These are phyloP conservation scores for Wolfiporia cocos DNA, from an alignment of 1,284 basidiomycete species.

Conservation along the genomic window DNA sequence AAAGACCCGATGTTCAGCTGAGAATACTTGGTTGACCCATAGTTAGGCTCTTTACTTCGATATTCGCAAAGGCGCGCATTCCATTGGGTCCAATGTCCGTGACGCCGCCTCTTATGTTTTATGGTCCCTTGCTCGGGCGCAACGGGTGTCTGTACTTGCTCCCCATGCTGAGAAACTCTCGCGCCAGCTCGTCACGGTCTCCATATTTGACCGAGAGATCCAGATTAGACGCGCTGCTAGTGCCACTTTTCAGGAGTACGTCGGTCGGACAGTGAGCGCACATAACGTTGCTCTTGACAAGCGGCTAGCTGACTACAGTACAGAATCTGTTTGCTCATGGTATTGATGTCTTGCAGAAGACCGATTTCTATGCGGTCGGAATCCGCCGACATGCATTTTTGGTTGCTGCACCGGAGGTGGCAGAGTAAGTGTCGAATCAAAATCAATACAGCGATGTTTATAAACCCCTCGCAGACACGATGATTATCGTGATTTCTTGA, in stretches of 20 bases:
- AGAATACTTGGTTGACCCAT: conserved; percentile 1
- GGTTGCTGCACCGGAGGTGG: conserved; percentile 79
- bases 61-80: conserved; percentile 85
- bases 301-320: too few species aligned
- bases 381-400: conserved; percentile 82
- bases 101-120: conserved; percentile 94
- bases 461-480: conserved; percentile 36
- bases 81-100: conserved; percentile 90
- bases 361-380: conserved; percentile 94
- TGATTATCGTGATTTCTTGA: conserved; percentile 67
- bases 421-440: conserved; percentile 49
- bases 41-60: conserved; percentile 89
- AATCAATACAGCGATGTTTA: conserved; percentile 1
- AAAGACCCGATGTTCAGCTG: conserved; percentile 5
- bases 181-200: conserved; percentile 66
- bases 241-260: conserved; percentile 96
- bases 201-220: conserved; percentile 90
- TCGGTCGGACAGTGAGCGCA: conserved; percentile 79
- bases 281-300: neutral
- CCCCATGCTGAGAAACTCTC: conserved; percentile 68
- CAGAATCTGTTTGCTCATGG: conserved; percentile 89
- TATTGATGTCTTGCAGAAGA: conserved; percentile 86
- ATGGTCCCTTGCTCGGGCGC: conserved; percentile 89
- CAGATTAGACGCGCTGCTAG: conserved; percentile 95
- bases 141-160: conserved; percentile 51